phyloP scores from a whole-genome alignment of 495 filamentous ascomycete species.

The Neurospora pannonica region DNA sequence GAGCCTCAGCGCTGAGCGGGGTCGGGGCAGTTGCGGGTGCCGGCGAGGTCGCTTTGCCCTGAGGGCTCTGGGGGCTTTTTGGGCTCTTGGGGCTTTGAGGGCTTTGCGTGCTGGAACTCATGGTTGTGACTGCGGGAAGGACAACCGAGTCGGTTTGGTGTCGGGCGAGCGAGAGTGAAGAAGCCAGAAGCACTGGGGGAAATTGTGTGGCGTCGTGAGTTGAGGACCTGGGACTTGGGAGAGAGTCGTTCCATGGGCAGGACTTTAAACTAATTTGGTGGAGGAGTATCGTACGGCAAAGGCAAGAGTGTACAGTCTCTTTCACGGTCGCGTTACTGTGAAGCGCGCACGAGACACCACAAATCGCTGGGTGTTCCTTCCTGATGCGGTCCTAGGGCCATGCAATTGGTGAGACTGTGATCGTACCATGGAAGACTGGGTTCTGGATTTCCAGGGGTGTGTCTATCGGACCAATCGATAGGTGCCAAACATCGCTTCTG shows the following conservation, averaged over 20 bases:
- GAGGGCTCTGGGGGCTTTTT: not conserved
- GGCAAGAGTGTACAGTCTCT: not conserved
- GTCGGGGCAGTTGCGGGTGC: not conserved
- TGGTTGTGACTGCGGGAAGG: not conserved
- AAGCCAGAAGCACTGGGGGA: not conserved
- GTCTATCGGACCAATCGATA: not conserved
- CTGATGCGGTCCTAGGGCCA: not conserved
- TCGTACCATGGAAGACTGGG: not conserved
- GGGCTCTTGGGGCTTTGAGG: not conserved
- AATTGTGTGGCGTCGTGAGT: not conserved
- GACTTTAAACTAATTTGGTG: not conserved
- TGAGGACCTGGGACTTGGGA: not conserved
- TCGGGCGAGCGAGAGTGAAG: not conserved
- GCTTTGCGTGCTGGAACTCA: not conserved
- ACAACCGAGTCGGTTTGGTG: not conserved
- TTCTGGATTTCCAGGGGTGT: not conserved
- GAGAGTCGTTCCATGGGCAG: not conserved
- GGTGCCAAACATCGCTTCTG: not conserved
- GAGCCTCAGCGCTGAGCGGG: not conserved
- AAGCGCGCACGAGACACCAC: not conserved
- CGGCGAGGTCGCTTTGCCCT: not conserved
- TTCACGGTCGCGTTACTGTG: not conserved
- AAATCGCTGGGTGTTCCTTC: not conserved
- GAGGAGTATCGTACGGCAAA: not conserved
- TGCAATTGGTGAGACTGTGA: not conserved